These are phyloP conservation scores for Leccinum broughii DNA, from an alignment of 768 basidiomycete species.

Conservation along the genomic window DNA sequence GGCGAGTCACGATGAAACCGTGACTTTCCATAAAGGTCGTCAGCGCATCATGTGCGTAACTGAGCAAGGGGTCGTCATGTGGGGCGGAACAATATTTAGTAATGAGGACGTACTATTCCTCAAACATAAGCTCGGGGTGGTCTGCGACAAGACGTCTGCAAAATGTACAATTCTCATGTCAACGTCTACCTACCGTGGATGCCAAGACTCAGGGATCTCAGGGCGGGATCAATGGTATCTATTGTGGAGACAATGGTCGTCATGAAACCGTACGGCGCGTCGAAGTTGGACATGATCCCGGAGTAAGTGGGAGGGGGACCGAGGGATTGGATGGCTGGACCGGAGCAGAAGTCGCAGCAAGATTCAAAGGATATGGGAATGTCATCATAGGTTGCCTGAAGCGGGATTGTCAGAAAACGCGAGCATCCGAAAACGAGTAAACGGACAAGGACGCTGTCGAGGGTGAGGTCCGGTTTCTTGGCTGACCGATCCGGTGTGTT, in stretches of 20 bases:
- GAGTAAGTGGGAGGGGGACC: conserved; percentile 47
- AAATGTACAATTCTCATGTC: not conserved
- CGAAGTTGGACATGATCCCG: conserved; percentile 16
- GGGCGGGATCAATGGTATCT: conserved; percentile 48
- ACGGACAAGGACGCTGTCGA: conserved; percentile 13
- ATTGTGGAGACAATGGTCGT: conserved; percentile 55
- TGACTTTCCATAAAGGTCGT: conserved; percentile 64
- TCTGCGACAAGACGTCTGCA: conserved; percentile 39
- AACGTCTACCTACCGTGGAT: conserved; percentile 59
- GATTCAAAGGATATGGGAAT: conserved; percentile 39
- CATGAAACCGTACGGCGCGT: conserved; percentile 39
- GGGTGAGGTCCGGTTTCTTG: conserved; percentile 6
- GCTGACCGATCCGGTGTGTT: conserved; percentile 1
- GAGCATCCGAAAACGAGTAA: not conserved
- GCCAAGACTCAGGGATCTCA: conserved; percentile 65
- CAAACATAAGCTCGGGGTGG: conserved; percentile 65
- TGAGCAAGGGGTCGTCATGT: conserved; percentile 29
- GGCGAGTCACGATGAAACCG: conserved; percentile 69
- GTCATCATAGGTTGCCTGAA: conserved; percentile 14
- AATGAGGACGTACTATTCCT: conserved; percentile 54
- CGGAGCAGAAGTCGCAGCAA: conserved; percentile 45
- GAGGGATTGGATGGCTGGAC: conserved; percentile 19
- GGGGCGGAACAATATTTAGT: conserved; percentile 1
- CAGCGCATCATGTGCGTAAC: conserved; percentile 71
- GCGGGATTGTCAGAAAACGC: conserved; percentile 2